These are phyloP conservation scores for Sclerotinia subarctica DNA, from an alignment of 2,329 filamentous ascomycete species.

Conservation along the genomic window DNA sequence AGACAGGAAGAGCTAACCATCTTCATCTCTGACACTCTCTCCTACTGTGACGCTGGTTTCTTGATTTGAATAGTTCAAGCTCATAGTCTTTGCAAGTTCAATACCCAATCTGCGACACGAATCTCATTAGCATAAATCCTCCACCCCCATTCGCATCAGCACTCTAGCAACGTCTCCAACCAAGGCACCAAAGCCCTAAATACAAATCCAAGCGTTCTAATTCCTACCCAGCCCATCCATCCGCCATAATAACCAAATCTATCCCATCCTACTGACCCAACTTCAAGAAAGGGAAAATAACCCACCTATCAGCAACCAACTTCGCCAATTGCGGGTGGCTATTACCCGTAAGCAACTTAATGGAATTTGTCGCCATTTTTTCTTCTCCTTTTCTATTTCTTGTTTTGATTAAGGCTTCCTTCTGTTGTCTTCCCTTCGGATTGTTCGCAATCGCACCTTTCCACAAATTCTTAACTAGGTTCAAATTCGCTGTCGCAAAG, in stretches of 20 bases:
- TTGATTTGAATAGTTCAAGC: conserved; percentile 81
- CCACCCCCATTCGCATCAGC: conserved; percentile 12
- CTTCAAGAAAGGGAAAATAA: background rate
- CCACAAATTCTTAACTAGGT: background rate
- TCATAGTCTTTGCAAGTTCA: conserved; percentile 74
- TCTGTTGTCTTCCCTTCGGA: background rate
- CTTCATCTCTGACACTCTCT: conserved; percentile 94
- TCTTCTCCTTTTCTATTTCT: background rate
- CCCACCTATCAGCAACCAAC: conserved; percentile 47
- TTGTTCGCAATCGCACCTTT: background rate
- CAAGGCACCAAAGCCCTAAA: background rate
- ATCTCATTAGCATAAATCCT: conserved; percentile 5
- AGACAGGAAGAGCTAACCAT: conserved; percentile 51
- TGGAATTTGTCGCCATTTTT: conserved; percentile 67
- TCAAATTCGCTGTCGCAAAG: background rate
- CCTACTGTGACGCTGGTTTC: conserved; percentile 90
- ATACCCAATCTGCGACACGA: conserved; percentile 61
- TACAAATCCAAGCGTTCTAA: background rate
- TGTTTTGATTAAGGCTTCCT: background rate
- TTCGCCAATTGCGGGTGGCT: conserved; percentile 70
- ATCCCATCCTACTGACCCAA: background rate
- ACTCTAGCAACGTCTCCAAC: background rate
- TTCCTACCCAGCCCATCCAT: background rate
- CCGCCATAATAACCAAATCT: too few species aligned
- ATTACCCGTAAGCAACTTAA: conserved; percentile 73